Conservation (phyloP, 352 stramenopile genomes). For the Blastocystis sp. region DNA sequence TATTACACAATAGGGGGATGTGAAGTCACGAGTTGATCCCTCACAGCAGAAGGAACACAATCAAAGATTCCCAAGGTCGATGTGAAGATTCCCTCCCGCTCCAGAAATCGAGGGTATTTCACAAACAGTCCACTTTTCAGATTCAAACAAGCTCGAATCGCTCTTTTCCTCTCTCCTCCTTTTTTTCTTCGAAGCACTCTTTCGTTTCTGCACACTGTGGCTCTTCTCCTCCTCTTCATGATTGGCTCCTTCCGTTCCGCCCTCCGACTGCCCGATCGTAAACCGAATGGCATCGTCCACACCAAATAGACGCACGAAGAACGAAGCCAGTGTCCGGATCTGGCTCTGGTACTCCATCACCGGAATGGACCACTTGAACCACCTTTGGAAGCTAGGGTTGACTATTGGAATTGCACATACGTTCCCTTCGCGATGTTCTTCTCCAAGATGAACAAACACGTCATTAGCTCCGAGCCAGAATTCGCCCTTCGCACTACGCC, state of each 20-base stretch:
- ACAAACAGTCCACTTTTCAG: constrained; percentile 15
- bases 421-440: constrained; percentile 5
- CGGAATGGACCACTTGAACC: constrained; percentile 25
- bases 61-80: no score
- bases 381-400: background rate
- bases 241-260: background rate
- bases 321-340: constrained; percentile 19
- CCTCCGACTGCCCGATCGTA: background rate
- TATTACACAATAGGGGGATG: no score
- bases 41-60: no score
- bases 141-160: background rate
- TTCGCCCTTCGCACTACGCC: background rate
- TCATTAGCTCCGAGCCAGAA: background rate
- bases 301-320: constrained; percentile 21
- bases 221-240: constrained; percentile 24
- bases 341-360: background rate
- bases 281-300: background rate
- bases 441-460: constrained; percentile 32
- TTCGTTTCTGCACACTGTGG: background rate
- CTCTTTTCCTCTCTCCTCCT: background rate
- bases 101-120: background rate
- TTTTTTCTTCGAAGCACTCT: background rate
- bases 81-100: no score
- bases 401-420: background rate
- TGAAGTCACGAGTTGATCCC: no score